These are phyloP conservation scores for Calocybe indica DNA, from an alignment of 768 basidiomycete species.

Conservation along the genomic window DNA sequence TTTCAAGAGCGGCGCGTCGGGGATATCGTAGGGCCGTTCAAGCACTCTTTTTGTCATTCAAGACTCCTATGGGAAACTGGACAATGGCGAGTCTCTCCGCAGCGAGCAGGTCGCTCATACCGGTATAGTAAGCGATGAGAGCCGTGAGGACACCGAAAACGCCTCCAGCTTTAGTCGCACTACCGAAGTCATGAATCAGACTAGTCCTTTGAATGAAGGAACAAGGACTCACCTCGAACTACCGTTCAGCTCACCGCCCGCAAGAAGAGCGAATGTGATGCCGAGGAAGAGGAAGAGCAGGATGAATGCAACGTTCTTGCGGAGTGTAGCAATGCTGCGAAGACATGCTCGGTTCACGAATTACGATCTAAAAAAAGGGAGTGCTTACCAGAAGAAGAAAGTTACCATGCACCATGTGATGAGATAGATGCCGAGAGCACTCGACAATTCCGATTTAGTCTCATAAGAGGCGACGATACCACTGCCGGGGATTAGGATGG, in stretches of 20 bases:
- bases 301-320: conserved; percentile 35
- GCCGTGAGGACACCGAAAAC: conserved; percentile 38
- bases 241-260: conserved; percentile 28
- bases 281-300: conserved; percentile 29
- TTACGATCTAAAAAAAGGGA: too few species aligned
- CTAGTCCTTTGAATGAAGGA: neutral
- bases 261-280: conserved; percentile 36
- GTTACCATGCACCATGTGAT: conserved; percentile 72
- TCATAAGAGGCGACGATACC: conserved; percentile 56
- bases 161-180: conserved; percentile 37
- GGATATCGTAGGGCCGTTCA: too few species aligned
- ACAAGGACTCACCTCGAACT: conserved; percentile 20
- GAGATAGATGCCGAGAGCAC: conserved; percentile 70
- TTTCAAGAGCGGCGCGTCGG: too few species aligned
- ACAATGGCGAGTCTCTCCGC: conserved; percentile 32
- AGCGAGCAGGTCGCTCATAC: conserved; percentile 35
- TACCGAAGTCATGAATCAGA: conserved; percentile 8
- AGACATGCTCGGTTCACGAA: too few species aligned
- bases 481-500: conserved; percentile 63
- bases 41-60: conserved; percentile 19
- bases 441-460: conserved; percentile 28
- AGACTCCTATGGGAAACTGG: conserved; percentile 36
- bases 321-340: conserved; percentile 29
- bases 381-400: conserved; percentile 54
- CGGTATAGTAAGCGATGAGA: conserved; percentile 43